Evolutionary conservation across 192 early-diverging fungal genomes (phyloP), one percentile per base, ranked within the genome.

Genomic region (Coemansia brasiliensis): DNA sequence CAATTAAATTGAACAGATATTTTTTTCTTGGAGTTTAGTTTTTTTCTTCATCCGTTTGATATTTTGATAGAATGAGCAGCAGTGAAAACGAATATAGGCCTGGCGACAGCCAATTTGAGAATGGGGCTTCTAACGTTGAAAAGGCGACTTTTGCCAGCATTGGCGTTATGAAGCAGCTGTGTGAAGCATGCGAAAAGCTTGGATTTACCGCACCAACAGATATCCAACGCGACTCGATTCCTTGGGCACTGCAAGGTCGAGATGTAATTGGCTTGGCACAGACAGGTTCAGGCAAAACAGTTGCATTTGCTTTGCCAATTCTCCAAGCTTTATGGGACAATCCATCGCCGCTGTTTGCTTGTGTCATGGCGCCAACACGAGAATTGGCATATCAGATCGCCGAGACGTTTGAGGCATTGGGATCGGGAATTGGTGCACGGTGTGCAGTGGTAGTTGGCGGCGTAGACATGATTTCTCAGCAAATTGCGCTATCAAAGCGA

Each of bases 251-350:
- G 21, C 82, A 92, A 75, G 93, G 91, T 9, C 83, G 88, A 32
- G 95, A 98, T 65, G 90, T 98, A 60, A 98, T 98, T 61, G 96
- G 94, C 20, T 85, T 98, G n/a, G 96, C 96, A 9, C 96, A 98
- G 70, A 98, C 96, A 0, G 96, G 92, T 29, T 92, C 91, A 8
- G 92, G 92, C 61, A 92, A 94, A 62, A 94, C 92, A 0, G 92
- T 87, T 4, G 92, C 92, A 0, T 94, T 94, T 76, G 88, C 90
- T 5, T 64, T 94, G 2, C 92, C 92, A 3, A 92, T 94, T 40
- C 82, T 94, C 26, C 92, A 94, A 41, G 87, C 83, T 46, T 70
- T 94, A 13, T 94, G 92, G 92, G 84, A 93, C 21, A 85, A 86
- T 42, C 96, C 96, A 9, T 88, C 91, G 44, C 87, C 90, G 25